A percentile compares a stretch with the other conserved stretches of the same genome.
These are phyloP conservation scores for Debaryomyces prosopidis DNA, from an alignment of 805 yeast genomes.

Conservation along the genomic window DNA sequence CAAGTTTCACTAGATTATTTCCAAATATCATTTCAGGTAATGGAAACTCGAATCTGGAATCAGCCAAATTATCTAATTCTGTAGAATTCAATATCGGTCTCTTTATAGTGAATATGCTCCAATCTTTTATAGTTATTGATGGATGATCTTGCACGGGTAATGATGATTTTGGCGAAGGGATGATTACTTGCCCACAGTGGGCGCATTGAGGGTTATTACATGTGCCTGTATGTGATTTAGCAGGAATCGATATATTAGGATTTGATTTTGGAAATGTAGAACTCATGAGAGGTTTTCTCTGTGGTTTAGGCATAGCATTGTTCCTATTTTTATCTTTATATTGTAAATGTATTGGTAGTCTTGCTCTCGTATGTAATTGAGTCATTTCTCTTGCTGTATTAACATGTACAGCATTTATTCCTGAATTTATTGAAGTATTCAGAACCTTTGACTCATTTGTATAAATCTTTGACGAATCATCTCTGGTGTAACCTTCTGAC, in stretches of 20 bases:
- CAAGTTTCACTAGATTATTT: conserved; percentile 62
- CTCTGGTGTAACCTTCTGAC: background rate
- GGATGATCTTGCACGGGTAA: conserved; percentile 67
- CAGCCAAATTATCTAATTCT: conserved; percentile 72
- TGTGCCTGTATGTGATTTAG: conserved; percentile 35
- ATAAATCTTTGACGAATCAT: conserved; percentile 1
- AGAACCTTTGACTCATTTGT: conserved; percentile 3
- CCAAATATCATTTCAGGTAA: conserved; percentile 98
- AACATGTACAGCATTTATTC: conserved; percentile 57
- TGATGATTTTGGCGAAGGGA: conserved; percentile 73
- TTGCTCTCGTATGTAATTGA: conserved; percentile 45
- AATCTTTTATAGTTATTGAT: conserved; percentile 65
- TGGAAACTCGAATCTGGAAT: conserved; percentile 64
- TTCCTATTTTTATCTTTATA: background rate
- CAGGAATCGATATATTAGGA: conserved; percentile 39
- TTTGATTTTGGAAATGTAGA: background rate
- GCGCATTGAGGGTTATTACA: conserved; percentile 52
- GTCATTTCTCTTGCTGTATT: conserved; percentile 67
- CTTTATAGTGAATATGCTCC: conserved; percentile 74
- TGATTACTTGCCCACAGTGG: conserved; percentile 70
- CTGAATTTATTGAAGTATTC: conserved; percentile 14
- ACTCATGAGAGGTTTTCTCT: background rate
- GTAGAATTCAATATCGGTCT: conserved; percentile 73
- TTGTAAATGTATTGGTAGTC: conserved; percentile 18
- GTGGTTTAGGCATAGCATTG: background rate